Evolutionary conservation across 2,329 filamentous ascomycete species (phyloP), one percentile per base, ranked within the genome.

Genomic region (Colletotrichum siamense): DNA sequence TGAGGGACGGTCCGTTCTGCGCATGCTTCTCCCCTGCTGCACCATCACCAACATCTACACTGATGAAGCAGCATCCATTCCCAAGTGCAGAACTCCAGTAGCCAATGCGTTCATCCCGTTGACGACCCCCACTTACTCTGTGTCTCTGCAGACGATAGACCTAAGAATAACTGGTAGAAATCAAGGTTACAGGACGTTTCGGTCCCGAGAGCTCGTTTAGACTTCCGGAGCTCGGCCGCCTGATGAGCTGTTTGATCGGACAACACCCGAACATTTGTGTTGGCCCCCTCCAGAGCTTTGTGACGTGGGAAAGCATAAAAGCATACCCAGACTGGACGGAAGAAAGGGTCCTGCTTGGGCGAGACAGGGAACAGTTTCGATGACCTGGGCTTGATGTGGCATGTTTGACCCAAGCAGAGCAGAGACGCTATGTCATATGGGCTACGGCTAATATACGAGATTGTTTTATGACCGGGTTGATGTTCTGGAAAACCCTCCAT

Each of bases 361-460:
- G 44, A 52, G 44, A 22, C 44, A 1, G 18, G 39, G 39, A 9
- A 22, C 44, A 52, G 44, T 13, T 52, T 10, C 44, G 44, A 22
- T 24, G n/a, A 52, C n/a, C 44, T 22, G 44, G n/a, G 12, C 44
- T 52, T 52, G n/a, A 22, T 49, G 1, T 12, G 18, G 18, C 5
- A 49, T 2, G 5, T 2, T 49, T 12, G 2, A 24, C 8, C 13
- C n/a, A 22, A 52, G n/a, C 44, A 49, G 1, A 49, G 44, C n/a
- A 49, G 44, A 49, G 10, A 0, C 10, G 1, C 6, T 0, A 13
- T 13, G 44, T 0, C n/a, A 2, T 49, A 0, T 10, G n/a, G 18
- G 44, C 0, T 13, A 22, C 10, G n/a, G 1, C 1, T 52, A 1
- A 22, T 52, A 0, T 52, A 13, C 12, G n/a, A 0, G n/a, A 2